Percentiles rank a stretch among this genome's conserved stretches.
These are phyloP conservation scores for Cairneyella variabilis DNA, from an alignment of 495 filamentous ascomycete genomes.

Conservation along the genomic window DNA sequence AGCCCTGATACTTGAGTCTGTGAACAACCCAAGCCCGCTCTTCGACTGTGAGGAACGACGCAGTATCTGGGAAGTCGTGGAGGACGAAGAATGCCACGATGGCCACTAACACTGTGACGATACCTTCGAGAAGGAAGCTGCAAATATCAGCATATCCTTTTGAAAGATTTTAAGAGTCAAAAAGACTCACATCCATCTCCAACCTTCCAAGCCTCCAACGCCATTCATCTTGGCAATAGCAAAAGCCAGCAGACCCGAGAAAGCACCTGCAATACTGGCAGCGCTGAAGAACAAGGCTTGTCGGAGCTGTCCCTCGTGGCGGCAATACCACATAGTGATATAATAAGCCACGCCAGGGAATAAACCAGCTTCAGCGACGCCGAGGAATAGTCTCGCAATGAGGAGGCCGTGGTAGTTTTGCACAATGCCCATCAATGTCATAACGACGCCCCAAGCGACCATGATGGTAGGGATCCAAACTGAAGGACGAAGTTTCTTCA, in stretches of 20 bases:
- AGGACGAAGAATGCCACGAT: slow-evolving; percentile 55
- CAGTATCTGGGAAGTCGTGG: slow-evolving; percentile 64
- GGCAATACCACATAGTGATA: slow-evolving; percentile 67
- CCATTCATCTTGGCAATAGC: slow-evolving; percentile 39
- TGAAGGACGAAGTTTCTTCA: slow-evolving; percentile 10
- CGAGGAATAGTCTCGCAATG: slow-evolving; percentile 81
- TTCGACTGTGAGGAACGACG: slow-evolving; percentile 60
- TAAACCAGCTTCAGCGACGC: slow-evolving; percentile 75
- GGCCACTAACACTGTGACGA: slow-evolving; percentile 48
- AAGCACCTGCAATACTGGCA: slow-evolving; percentile 31
- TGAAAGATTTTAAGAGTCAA: background rate
- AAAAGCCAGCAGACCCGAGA: slow-evolving; percentile 48
- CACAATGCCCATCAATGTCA: slow-evolving; percentile 78
- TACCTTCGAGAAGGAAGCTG: slow-evolving; percentile 24
- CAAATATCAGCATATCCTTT: background rate
- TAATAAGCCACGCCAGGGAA: slow-evolving; percentile 87
- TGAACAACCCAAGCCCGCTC: slow-evolving; percentile 60
- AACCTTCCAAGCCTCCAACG: slow-evolving; percentile 31
- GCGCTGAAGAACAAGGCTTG: slow-evolving; percentile 43
- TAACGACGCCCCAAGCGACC: slow-evolving; percentile 59
- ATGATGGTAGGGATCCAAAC: slow-evolving; percentile 27
- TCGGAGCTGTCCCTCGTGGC: slow-evolving; percentile 50
- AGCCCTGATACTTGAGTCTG: slow-evolving; percentile 46
- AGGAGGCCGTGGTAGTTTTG: slow-evolving; percentile 75
- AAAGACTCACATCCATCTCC: slow-evolving; percentile 24